Percentiles rank a stretch among this genome's conserved stretches.
Conservation (phyloP, 805 yeast genomes). For the Lipomyces kockii region DNA sequence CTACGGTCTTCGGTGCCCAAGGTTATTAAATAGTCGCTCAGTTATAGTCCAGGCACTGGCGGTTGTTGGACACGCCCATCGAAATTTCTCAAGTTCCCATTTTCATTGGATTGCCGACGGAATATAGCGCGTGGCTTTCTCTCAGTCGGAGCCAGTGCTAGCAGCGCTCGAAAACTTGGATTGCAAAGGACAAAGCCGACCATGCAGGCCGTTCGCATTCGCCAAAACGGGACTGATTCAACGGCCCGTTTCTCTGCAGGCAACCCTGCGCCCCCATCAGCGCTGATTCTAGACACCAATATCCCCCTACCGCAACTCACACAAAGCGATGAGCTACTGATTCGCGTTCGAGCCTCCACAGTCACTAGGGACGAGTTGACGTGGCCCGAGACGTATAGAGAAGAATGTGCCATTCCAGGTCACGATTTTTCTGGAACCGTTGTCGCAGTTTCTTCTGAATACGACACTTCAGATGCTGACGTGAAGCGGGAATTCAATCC, state of each 20-base stretch:
- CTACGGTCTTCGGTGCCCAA: too few species aligned
- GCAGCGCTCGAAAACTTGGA: too few species aligned
- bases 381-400: constrained; percentile 4
- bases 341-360: neutral
- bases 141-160: too few species aligned
- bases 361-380: constrained; percentile 5
- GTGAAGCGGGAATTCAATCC: neutral
- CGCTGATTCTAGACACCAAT: neutral
- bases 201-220: neutral
- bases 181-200: neutral
- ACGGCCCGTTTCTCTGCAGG: neutral
- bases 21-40: too few species aligned
- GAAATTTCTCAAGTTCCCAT: too few species aligned
- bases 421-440: constrained; percentile 3
- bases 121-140: too few species aligned
- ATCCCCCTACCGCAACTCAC: neutral
- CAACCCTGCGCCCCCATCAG: constrained; percentile 3
- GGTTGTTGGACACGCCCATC: too few species aligned
- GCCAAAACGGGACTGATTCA: neutral
- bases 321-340: neutral
- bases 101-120: too few species aligned
- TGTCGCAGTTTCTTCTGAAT: neutral
- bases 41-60: too few species aligned
- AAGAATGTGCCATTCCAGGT: neutral
- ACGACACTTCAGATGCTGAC: neutral